Conservation (phyloP, 768 basidiomycete genomes). For the Cyclocybe cylindracea region DNA sequence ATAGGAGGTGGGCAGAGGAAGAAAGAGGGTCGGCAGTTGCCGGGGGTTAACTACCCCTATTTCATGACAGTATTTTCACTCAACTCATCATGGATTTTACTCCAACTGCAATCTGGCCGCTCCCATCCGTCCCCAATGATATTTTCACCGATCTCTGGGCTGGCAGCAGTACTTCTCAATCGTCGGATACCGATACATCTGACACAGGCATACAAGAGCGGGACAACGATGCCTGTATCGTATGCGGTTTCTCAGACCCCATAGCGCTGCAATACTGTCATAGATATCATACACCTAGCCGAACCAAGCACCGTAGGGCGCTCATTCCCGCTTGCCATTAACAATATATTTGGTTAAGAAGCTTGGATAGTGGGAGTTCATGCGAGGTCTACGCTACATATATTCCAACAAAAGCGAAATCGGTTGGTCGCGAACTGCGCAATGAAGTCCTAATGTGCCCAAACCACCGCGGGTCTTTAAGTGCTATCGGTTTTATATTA, state of each 20-base stretch:
- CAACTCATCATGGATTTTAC: background rate
- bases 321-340: background rate
- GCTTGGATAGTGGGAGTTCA: constrained; percentile 2
- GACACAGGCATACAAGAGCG: constrained; percentile 3
- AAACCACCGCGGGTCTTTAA: background rate
- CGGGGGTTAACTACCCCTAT: no score
- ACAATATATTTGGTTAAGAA: background rate
- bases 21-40: no score
- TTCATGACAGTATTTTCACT: no score
- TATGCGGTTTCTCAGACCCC: background rate
- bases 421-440: constrained; percentile 1
- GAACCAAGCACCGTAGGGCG: background rate
- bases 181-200: background rate
- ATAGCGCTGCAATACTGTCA: background rate
- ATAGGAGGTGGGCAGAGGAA: no score
- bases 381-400: constrained; percentile 1
- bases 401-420: background rate
- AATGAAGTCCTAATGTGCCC: background rate
- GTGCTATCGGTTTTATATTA: constrained; percentile 1
- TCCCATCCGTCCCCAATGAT: background rate
- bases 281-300: background rate
- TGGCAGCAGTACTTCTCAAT: background rate
- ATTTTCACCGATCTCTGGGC: background rate
- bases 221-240: background rate
- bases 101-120: background rate